Evolutionary conservation across 176 grass and related monocot species (phyloP).

Genomic region (Cenchrus fungigraminus): DNA sequence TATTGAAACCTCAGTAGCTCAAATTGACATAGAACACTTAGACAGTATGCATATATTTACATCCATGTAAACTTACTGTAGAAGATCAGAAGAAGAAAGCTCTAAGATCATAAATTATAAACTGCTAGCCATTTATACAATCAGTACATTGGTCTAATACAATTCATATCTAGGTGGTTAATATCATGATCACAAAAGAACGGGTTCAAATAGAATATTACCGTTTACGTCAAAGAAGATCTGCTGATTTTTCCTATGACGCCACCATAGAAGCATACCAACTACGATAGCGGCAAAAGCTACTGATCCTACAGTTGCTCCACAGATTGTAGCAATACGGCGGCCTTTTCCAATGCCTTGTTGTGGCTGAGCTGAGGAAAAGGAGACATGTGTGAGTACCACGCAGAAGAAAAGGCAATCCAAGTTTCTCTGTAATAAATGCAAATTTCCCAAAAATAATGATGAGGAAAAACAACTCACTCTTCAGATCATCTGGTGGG

Average conservation of each 20-base stretch:
- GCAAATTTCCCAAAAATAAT: conserved; percentile 2
- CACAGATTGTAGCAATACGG: conserved; percentile 68
- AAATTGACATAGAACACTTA: conserved; percentile 1
- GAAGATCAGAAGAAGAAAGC: background rate
- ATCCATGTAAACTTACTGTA: background rate
- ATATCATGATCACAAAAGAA: background rate
- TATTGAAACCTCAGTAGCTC: background rate
- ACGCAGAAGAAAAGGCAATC: background rate
- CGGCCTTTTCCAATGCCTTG: conserved; percentile 55
- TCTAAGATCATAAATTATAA: background rate
- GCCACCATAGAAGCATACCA: conserved; percentile 82
- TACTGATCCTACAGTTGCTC: conserved; percentile 67
- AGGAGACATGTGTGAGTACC: conserved; percentile 34
- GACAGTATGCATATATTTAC: background rate
- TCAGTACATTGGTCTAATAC: background rate
- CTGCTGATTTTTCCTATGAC: conserved; percentile 81
- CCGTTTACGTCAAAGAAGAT: conserved; percentile 97
- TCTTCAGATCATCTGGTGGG: conserved; percentile 84
- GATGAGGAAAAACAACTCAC: conserved; percentile 47
- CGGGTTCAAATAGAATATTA: conserved; percentile 36
- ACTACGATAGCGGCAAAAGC: conserved; percentile 41
- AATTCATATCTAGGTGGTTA: background rate
- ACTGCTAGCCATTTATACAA: background rate
- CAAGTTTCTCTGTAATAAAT: background rate
- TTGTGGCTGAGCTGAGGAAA: conserved; percentile 81